phyloP scores from a whole-genome alignment of 345 rosid genomes.

The Erysimum cheiranthoides region DNA sequence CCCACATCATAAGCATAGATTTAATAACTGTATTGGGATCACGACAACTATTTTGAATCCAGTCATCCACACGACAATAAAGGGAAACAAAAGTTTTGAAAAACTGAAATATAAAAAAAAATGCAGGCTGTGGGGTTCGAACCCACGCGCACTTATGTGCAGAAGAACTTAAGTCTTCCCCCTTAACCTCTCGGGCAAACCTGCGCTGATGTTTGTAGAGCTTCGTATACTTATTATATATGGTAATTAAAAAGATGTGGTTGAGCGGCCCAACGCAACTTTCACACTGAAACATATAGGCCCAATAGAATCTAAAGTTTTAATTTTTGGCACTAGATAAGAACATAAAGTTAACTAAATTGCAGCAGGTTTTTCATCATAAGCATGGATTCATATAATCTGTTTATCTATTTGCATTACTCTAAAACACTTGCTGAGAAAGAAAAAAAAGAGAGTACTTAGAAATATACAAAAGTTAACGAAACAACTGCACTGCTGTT shows the following conservation, averaged over 20 bases:
- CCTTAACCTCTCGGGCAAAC: conserved; percentile 99
- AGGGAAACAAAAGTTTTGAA: not conserved
- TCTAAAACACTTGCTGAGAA: not conserved
- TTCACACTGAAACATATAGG: not conserved
- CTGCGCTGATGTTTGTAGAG: conserved; percentile 31
- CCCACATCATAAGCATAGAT: not conserved
- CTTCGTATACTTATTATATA: too few species aligned
- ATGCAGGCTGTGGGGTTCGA: conserved; percentile 98
- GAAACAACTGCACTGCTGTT: not conserved
- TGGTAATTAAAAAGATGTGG: too few species aligned
- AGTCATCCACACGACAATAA: not conserved
- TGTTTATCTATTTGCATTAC: not conserved
- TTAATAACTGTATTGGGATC: not conserved
- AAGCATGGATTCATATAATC: not conserved
- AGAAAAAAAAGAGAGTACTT: not conserved
- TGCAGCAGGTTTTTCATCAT: not conserved
- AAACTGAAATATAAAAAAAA: not conserved
- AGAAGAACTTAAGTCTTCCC: conserved; percentile 98
- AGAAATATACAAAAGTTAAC: not conserved
- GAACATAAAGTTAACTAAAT: not conserved
- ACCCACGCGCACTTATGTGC: conserved; percentile 95
- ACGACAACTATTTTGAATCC: not conserved
- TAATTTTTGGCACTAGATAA: not conserved
- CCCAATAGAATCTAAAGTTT: conserved; percentile 6
- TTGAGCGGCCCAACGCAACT: not conserved